Percentiles rank a stretch among this genome's conserved stretches.
Conservation (phyloP, 1,139 yeast genomes). For the Geotrichum klebahnii region DNA sequence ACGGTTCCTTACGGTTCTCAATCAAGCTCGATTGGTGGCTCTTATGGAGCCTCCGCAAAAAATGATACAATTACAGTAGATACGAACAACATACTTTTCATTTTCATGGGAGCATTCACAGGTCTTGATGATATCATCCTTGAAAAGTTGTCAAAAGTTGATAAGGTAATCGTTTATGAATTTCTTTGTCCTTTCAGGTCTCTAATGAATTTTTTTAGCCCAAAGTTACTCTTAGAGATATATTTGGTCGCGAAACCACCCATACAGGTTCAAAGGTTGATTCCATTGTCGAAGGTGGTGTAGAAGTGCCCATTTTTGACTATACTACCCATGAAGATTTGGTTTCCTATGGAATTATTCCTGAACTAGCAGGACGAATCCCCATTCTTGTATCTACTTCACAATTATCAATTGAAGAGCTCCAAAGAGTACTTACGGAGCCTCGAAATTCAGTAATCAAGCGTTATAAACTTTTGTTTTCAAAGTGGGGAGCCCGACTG, state of each 20-base stretch:
- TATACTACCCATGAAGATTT: constrained; percentile 48
- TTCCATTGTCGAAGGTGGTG: constrained; percentile 37
- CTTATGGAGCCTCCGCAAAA: constrained; percentile 34
- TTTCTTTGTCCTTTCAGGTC: not conserved
- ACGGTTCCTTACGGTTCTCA: constrained; percentile 42
- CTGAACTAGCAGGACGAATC: constrained; percentile 53
- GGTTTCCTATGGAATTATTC: constrained; percentile 49
- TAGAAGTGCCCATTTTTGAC: constrained; percentile 42
- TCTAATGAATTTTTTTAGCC: constrained; percentile 23
- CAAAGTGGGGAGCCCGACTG: constrained; percentile 47
- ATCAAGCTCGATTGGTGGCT: constrained; percentile 24
- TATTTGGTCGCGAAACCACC: constrained; percentile 18
- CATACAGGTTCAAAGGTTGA: constrained; percentile 22
- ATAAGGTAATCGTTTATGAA: constrained; percentile 14
- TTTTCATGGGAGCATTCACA: constrained; percentile 55
- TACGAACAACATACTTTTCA: constrained; percentile 50
- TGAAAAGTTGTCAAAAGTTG: constrained; percentile 21
- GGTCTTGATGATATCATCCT: constrained; percentile 48
- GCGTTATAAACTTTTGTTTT: constrained; percentile 50
- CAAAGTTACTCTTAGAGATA: constrained; percentile 20
- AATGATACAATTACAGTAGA: constrained; percentile 46
- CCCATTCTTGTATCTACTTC: constrained; percentile 49
- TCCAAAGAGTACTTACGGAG: constrained; percentile 47
- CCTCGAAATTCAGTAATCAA: constrained; percentile 50
- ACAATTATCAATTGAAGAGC: constrained; percentile 44